Base-by-base conservation (phyloP, 768 basidiomycete genomes). In the Leccinum obscurum region DNA sequence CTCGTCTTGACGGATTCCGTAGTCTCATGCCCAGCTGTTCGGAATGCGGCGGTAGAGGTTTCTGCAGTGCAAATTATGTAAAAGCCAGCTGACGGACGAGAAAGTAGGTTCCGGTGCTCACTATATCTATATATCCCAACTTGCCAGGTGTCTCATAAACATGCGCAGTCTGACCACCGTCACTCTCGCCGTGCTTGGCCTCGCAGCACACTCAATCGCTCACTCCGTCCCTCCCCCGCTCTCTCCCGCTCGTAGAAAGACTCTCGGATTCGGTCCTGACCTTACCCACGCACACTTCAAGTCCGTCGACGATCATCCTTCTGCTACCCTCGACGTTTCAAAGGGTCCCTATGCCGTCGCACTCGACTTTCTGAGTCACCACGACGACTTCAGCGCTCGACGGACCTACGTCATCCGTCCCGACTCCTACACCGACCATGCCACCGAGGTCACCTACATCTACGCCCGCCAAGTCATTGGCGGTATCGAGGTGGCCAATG, bases 401-500 rank as follows among this genome's bases (percentile, higher is more conserved):
- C 66, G 72, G 17, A 68, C 78, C 0, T 90, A 85, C 70, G 77
- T 78, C 70, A 83, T 95, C 63, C 86, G 92, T 57, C 78, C 85
- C 58, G 91, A 93, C 76, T 92, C 90, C 14, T 95, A 96, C 75
- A 93, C 91, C 52, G 95, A 98, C 77, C 75, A 77, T 60, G 85
- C 83, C 61, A 94, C 92, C 3, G 90, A 90, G n/a, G 81, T 97
- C 54, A 89, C 92, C 30, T 94, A 98, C 75, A 81, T 94, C 66
- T 96, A 95, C 71, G 86, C 89, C 62, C 84, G 88, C 65, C 95
- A 99, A 77, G 63, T 90, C 59, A 77, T 95, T 68, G 87, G 90
- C 59, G 94, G 93, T 14, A 77, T 96, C 50, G 92, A 96, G 70
- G 93, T 99, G 15, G 82, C 83, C 11, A 93, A 97, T 68, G 92